A percentile compares a stretch with the other conserved stretches of the same genome.
Conservation (phyloP, 225 moss, liverwort and hornwort genomes). For the Takakia lepidozioides region DNA sequence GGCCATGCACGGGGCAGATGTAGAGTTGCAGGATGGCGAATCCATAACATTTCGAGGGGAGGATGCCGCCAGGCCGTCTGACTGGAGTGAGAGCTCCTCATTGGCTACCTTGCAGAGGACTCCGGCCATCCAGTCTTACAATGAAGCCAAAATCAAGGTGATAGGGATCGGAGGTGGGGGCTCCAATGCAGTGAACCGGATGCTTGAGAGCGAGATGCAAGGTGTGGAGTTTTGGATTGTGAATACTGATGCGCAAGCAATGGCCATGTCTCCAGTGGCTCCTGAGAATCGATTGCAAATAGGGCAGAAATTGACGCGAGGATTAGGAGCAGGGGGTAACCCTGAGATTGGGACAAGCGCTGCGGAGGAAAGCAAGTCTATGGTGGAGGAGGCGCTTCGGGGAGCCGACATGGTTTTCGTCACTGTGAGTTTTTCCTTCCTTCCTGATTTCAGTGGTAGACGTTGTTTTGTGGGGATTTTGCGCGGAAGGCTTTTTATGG, state of each 20-base stretch:
- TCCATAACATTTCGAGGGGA: no score
- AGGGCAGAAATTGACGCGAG: conserved; percentile 93
- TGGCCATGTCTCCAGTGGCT: conserved; percentile 84
- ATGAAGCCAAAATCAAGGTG: conserved; percentile 94
- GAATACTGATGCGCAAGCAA: conserved; percentile 90
- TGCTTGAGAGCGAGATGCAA: conserved; percentile 95
- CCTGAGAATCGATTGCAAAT: conserved; percentile 77
- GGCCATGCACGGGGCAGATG: no score
- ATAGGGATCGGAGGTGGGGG: conserved; percentile 95
- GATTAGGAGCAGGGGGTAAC: conserved; percentile 89
- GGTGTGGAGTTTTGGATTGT: conserved; percentile 99
- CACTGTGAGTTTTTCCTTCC: conserved; percentile 40
- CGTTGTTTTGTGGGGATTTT: no score
- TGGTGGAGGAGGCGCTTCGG: conserved; percentile 88
- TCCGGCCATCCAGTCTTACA: no score
- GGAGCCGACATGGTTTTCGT: conserved; percentile 98
- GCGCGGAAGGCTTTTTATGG: no score
- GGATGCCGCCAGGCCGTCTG: no score
- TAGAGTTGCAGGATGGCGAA: no score
- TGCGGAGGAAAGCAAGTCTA: conserved; percentile 78
- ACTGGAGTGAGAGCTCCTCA: no score
- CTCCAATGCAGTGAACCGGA: conserved; percentile 90
- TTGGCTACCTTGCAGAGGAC: no score
- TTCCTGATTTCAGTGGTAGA: no score
- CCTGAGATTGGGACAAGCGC: conserved; percentile 97